phyloP scores from a whole-genome alignment of 805 yeast species.

The Saccharomycopsis sp. region DNA sequence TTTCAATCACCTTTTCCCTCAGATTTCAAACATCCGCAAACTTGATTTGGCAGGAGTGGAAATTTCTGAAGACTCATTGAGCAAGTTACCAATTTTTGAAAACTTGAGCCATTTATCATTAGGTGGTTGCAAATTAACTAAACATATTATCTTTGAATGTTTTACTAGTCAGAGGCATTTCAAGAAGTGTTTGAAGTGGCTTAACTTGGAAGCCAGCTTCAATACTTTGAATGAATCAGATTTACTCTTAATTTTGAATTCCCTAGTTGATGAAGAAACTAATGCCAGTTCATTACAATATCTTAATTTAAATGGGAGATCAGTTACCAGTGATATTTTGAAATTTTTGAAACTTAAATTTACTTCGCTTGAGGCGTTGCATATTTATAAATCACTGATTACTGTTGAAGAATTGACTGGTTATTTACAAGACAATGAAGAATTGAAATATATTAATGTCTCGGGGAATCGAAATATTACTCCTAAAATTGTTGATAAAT shows the following conservation, averaged over 20 bases:
- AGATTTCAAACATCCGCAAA: constrained; percentile 4
- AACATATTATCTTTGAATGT: constrained; percentile 11
- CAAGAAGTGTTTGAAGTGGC: constrained; percentile 10
- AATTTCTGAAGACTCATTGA: not conserved
- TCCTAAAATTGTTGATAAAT: not conserved
- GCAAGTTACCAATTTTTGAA: constrained; percentile 7
- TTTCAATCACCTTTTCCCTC: constrained; percentile 5
- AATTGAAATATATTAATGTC: constrained; percentile 3
- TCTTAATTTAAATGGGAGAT: constrained; percentile 15
- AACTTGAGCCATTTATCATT: constrained; percentile 15
- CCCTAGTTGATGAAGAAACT: constrained; percentile 1
- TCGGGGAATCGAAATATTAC: constrained; percentile 5
- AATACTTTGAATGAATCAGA: constrained; percentile 10
- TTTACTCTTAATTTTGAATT: constrained; percentile 7
- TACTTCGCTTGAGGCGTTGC: constrained; percentile 10
- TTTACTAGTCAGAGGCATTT: constrained; percentile 10
- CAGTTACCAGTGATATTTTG: constrained; percentile 3
- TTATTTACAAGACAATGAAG: not conserved
- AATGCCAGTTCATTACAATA: constrained; percentile 8
- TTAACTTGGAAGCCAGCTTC: constrained; percentile 12
- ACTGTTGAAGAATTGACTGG: constrained; percentile 1
- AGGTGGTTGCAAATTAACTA: constrained; percentile 11
- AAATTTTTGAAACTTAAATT: constrained; percentile 10
- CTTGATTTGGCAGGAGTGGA: constrained; percentile 6
- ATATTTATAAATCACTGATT: constrained; percentile 3